A percentile compares a stretch with the other conserved stretches of the same genome.
Conservation (phyloP, 1,284 basidiomycete genomes). For the Polyporus tsugae region DNA sequence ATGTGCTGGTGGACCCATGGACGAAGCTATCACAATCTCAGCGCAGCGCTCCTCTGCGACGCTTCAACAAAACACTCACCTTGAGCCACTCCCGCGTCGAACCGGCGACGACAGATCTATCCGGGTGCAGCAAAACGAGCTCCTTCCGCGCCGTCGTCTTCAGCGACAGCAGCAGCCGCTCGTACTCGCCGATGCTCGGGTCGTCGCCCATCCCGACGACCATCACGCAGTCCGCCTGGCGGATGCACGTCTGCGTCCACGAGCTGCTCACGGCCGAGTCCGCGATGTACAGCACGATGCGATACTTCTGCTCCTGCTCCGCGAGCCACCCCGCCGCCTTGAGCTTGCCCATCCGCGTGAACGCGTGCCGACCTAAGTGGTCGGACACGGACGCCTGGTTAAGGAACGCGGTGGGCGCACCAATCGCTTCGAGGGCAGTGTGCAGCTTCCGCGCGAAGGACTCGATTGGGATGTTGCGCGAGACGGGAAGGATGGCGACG, state of each 20-base stretch:
- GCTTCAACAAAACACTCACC: conserved; percentile 51
- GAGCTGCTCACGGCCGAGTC: conserved; percentile 92
- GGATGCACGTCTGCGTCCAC: conserved; percentile 98
- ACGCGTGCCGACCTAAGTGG: conserved; percentile 92
- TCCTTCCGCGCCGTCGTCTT: conserved; percentile 99
- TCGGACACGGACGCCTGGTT: conserved; percentile 92
- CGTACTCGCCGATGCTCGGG: conserved; percentile 90
- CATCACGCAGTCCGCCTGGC: conserved; percentile 97
- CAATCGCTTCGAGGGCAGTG: conserved; percentile 85
- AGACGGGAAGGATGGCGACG: conserved; percentile 85
- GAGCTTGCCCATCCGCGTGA: conserved; percentile 93
- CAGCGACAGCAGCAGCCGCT: conserved; percentile 90
- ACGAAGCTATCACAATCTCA: conserved; percentile 67
- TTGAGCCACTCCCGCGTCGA: conserved; percentile 97
- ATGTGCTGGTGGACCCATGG: conserved; percentile 96
- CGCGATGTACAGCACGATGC: conserved; percentile 92
- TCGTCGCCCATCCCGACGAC: conserved; percentile 96
- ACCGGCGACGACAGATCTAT: conserved; percentile 89
- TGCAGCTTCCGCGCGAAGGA: conserved; percentile 92
- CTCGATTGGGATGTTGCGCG: conserved; percentile 86
- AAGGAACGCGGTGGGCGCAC: conserved; percentile 87
- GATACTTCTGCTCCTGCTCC: conserved; percentile 92
- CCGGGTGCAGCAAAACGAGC: conserved; percentile 92
- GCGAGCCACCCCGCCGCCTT: conserved; percentile 95
- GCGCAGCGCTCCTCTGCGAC: background rate